These are phyloP conservation scores for Lecanicillium sp. DNA, from an alignment of 2,329 filamentous ascomycete genomes.

Conservation along the genomic window DNA sequence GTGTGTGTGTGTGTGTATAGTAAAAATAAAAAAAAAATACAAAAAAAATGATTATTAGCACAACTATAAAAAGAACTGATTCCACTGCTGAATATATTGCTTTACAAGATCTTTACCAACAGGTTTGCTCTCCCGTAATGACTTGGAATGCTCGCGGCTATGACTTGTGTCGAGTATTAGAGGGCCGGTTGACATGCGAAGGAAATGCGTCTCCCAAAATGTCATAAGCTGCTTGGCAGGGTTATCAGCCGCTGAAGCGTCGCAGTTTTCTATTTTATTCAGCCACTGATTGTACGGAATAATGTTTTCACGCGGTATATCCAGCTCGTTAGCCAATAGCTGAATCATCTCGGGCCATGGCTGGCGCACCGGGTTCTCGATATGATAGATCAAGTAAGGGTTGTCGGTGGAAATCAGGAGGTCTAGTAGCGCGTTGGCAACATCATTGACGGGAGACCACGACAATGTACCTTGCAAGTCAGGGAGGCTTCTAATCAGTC, in stretches of 20 bases:
- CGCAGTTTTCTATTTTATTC: neutral
- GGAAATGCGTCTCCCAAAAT: neutral
- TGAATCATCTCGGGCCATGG: constrained; percentile 10
- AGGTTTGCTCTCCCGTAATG: neutral
- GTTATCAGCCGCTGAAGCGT: neutral
- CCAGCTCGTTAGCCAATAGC: neutral
- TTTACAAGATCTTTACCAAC: neutral
- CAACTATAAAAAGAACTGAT: no score
- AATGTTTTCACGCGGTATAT: neutral
- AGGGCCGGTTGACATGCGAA: neutral
- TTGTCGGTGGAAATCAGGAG: constrained; percentile 1
- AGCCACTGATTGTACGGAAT: neutral
- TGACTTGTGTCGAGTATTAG: neutral
- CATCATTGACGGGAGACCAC: constrained; percentile 38
- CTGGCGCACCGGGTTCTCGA: constrained; percentile 16
- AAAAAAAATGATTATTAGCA: no score
- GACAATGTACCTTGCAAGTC: constrained; percentile 29
- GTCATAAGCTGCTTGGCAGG: neutral
- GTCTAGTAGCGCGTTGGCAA: constrained; percentile 11
- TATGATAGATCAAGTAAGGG: constrained; percentile 14
- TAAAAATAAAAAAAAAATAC: no score
- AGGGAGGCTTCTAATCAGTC: constrained; percentile 34
- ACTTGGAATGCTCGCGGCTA: neutral
- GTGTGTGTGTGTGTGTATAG: no score
- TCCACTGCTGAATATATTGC: neutral